Percentiles rank a stretch among this genome's conserved stretches.
These are phyloP conservation scores for Pichia sp. DNA, from an alignment of 1,139 yeast genomes.

Conservation along the genomic window DNA sequence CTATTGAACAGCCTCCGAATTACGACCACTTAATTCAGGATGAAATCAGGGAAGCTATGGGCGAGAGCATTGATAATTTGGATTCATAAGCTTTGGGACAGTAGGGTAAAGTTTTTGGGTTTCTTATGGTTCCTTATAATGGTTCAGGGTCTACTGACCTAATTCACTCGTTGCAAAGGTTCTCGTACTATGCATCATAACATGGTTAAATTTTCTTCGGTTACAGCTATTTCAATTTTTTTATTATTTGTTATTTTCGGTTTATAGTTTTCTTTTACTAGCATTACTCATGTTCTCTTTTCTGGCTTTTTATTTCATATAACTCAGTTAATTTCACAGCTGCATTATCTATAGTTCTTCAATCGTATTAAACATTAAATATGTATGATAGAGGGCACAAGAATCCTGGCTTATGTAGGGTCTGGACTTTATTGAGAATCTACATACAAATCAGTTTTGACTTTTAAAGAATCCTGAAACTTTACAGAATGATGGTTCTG, in stretches of 20 bases:
- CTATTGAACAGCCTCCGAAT: constrained; percentile 18
- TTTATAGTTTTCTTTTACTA: background rate
- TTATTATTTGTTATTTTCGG: background rate
- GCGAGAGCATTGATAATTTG: constrained; percentile 8
- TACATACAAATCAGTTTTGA: too few relatives aligned
- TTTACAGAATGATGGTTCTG: too few relatives aligned
- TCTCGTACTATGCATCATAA: too few relatives aligned
- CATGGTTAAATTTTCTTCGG: too few relatives aligned
- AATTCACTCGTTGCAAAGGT: too few relatives aligned
- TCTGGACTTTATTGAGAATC: too few relatives aligned
- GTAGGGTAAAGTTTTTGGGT: background rate
- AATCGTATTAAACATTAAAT: background rate
- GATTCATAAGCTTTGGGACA: background rate
- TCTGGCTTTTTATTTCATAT: background rate
- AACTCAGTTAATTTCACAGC: background rate
- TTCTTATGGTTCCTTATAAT: background rate
- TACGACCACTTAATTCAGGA: constrained; percentile 20
- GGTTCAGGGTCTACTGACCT: background rate
- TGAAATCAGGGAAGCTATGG: constrained; percentile 21
- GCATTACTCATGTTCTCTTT: background rate
- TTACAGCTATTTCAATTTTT: background rate
- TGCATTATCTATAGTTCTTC: background rate
- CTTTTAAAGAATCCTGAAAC: too few relatives aligned
- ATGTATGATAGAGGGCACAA: too few relatives aligned
- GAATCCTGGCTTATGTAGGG: too few relatives aligned